Evolutionary conservation across 2,329 filamentous ascomycete genomes (phyloP).

Genomic region (Magnaporthiopsis rhizophila): DNA sequence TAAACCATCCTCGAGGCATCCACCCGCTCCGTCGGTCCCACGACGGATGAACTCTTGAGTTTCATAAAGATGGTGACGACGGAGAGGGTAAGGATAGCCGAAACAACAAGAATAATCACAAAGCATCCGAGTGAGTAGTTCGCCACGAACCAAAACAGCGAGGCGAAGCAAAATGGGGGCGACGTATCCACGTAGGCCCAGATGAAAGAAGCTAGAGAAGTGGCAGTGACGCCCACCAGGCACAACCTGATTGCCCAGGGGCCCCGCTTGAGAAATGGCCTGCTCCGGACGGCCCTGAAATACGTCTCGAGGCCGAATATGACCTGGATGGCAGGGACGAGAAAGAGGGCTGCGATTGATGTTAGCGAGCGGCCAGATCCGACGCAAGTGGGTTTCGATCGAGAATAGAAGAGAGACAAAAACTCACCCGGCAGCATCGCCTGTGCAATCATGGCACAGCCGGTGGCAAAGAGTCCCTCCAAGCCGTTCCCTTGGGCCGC

Average conservation of each 20-base stretch:
- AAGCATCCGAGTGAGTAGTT: constrained; percentile 52
- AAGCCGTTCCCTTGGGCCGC: constrained; percentile 49
- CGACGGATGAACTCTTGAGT: constrained; percentile 43
- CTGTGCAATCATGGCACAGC: constrained; percentile 47
- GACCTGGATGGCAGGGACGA: constrained; percentile 57
- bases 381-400: background rate
- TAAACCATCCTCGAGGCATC: constrained; percentile 64
- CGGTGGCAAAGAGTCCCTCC: constrained; percentile 37
- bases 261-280: constrained; percentile 49
- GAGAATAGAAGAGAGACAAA: background rate
- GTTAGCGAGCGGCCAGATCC: background rate
- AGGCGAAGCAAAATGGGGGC: constrained; percentile 56
- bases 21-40: constrained; percentile 52
- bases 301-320: constrained; percentile 57
- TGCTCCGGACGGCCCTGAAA: constrained; percentile 43
- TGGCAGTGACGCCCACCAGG: constrained; percentile 38
- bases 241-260: constrained; percentile 55
- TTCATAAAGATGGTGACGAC: constrained; percentile 48
- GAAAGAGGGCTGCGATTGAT: constrained; percentile 30
- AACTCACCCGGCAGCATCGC: constrained; percentile 51
- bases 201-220: constrained; percentile 48
- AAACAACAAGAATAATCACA: constrained; percentile 41
- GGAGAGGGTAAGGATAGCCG: constrained; percentile 40
- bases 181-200: constrained; percentile 48
- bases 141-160: constrained; percentile 59